A percentile compares a stretch with the other conserved stretches of the same genome.
Conservation (phyloP, 2,329 filamentous ascomycete species). For the Fusarium sp. region DNA sequence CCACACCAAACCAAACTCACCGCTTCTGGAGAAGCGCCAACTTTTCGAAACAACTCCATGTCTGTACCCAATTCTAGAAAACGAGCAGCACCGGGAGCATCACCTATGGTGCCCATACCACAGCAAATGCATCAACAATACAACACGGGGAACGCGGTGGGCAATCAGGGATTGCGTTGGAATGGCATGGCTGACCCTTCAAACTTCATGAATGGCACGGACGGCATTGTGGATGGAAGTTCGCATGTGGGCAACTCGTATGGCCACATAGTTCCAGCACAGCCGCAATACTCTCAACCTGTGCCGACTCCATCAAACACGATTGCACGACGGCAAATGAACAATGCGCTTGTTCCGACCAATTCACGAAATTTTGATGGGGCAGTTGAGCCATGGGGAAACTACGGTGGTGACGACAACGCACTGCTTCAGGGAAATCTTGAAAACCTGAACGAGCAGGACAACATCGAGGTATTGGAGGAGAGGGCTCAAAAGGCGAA, state of each 20-base stretch:
- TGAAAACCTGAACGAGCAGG: constrained; percentile 62
- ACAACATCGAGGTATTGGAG: constrained; percentile 83
- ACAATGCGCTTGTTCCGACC: constrained; percentile 62
- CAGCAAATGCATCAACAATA: constrained; percentile 64
- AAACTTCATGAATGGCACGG: constrained; percentile 48
- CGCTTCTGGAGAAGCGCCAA: constrained; percentile 30
- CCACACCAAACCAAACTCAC: constrained; percentile 14
- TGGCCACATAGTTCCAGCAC: constrained; percentile 52
- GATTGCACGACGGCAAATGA: constrained; percentile 65
- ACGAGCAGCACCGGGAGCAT: constrained; percentile 77
- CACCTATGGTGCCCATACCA: constrained; percentile 69
- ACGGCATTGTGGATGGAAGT: constrained; percentile 48
- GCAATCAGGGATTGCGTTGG: constrained; percentile 63
- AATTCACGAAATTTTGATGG: constrained; percentile 55
- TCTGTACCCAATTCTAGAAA: constrained; percentile 71
- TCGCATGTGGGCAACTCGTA: constrained; percentile 53
- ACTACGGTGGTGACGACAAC: constrained; percentile 58
- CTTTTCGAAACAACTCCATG: constrained; percentile 51
- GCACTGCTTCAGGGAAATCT: constrained; percentile 54
- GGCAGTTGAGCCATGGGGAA: constrained; percentile 55
- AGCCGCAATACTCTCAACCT: constrained; percentile 50
- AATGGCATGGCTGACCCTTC: constrained; percentile 54
- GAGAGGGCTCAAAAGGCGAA: constrained; percentile 84
- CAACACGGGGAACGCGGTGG: constrained; percentile 58
- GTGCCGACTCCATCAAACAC: constrained; percentile 59